Base-by-base conservation (phyloP, 208 protist genomes). In the Trypanosoma rangeli region DNA sequence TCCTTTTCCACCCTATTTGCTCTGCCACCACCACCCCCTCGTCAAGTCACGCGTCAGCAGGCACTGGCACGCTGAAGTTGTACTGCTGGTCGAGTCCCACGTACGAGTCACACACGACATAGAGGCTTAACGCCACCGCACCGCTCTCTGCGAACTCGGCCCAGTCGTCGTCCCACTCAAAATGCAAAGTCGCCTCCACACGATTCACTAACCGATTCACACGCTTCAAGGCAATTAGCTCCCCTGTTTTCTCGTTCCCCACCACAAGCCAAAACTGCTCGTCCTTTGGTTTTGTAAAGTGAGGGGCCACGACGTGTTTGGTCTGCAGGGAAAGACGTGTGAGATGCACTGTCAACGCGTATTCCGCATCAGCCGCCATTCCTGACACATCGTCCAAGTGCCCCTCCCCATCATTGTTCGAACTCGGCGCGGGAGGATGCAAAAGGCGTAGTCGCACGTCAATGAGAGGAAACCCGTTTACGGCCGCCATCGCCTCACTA, bases 211-310 rank as follows among this genome's bases (percentile, higher is more conserved):
- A 70, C 0, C 89, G 82, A 44, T 89, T 86, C 20, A 98, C 67
- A 18, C 96, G 89, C 79, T 97, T 98, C 72, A 98, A 68, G 0
- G 96, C 96, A 7, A 98, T 80, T 7, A 98, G 79, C 83, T 98
- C 94, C 24, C 94, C 90, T 0, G 80, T 95, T 18, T 64, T 57
- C 64, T 92, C 83, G 70, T 96, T 77, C 12, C 90, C 93, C 9
- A 98, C 48, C 12, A 93, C 85, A 0, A 98, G 50, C 93, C 94
- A 98, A 73, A 92, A 98, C 68, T 97, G 93, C 75, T 97, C 95
- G 59, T 94, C 87, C 73, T 97, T 95, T 0, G 89, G 56, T 73
- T 98, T 97, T 0, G 91, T 83, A 73, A 97, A 98, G 44, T 63
- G 78, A 0, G 94, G 93, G 33, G 95, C 89, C 7, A 94, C 82